Evolutionary conservation across 2,329 filamentous ascomycete species (phyloP).

Genomic region (Pseudogymnoascus sp.): DNA sequence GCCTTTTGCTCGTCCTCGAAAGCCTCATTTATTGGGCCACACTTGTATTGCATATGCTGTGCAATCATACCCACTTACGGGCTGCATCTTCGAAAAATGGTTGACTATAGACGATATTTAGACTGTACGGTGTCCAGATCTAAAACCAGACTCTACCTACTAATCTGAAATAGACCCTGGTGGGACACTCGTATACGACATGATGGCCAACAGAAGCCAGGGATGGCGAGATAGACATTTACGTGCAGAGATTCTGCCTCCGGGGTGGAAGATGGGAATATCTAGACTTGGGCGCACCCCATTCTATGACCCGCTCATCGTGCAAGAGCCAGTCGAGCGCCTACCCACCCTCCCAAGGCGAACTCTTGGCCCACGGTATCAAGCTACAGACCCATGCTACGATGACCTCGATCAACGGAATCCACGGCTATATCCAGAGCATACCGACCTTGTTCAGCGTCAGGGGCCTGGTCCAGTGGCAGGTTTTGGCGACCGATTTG

Average conservation of each 20-base stretch:
- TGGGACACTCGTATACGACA: background rate
- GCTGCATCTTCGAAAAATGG: background rate
- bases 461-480: background rate
- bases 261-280: constrained; percentile 7
- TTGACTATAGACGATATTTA: constrained; percentile 4
- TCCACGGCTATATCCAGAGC: background rate
- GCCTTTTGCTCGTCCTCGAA: background rate
- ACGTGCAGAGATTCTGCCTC: constrained; percentile 2
- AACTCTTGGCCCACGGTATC: background rate
- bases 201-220: constrained; percentile 5
- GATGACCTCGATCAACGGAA: background rate
- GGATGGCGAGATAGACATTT: constrained; percentile 1
- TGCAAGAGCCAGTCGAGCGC: background rate
- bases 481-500: background rate
- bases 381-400: background rate
- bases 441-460: background rate
- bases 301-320: background rate
- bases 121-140: background rate
- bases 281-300: background rate
- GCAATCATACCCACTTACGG: background rate
- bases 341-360: background rate
- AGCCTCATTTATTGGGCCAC: background rate
- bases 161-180: constrained; percentile 5
- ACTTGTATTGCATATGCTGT: background rate
- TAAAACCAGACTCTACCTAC: background rate